phyloP scores from a whole-genome alignment of 371 early-diverging fungal species.

The Smittium mucronatum region DNA sequence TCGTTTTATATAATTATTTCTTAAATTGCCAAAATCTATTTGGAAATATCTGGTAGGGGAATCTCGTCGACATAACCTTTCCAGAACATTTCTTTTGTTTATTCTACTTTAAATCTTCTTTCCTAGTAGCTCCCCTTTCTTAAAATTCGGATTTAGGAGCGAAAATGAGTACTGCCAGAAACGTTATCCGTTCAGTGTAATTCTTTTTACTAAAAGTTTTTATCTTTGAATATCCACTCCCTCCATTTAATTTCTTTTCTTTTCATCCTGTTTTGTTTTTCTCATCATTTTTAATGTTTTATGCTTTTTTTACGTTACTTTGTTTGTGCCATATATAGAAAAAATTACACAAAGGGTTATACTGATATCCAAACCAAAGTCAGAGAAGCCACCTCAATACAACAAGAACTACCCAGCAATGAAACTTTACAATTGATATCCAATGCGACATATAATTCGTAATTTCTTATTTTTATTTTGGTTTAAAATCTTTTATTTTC shows the following conservation, averaged over 20 bases:
- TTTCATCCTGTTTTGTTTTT: too few species aligned
- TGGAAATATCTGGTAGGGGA: too few species aligned
- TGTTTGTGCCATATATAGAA: slow-evolving; percentile 40
- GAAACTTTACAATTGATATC: slow-evolving; percentile 81
- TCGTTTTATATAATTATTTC: too few species aligned
- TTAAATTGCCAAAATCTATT: too few species aligned
- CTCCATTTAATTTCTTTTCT: neutral
- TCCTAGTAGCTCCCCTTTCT: too few species aligned
- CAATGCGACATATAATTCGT: slow-evolving; percentile 72
- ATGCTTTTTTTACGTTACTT: neutral
- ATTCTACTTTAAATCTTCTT: too few species aligned
- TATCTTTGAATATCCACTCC: neutral
- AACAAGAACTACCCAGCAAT: slow-evolving; percentile 78
- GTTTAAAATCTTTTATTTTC: neutral
- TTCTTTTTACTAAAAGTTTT: neutral
- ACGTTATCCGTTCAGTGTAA: slow-evolving; percentile 10
- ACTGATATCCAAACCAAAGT: slow-evolving; percentile 91
- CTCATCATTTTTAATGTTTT: neutral
- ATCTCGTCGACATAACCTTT: too few species aligned
- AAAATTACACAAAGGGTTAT: slow-evolving; percentile 92
- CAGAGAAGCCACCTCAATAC: slow-evolving; percentile 86
- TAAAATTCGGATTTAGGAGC: too few species aligned
- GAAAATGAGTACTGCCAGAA: neutral
- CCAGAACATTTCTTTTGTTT: too few species aligned
- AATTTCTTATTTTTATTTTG: slow-evolving; percentile 24